A percentile compares a stretch with the other conserved stretches of the same genome.
Conservation (phyloP, 1,284 basidiomycete genomes). For the Austroboletus novae-zelandiae region DNA sequence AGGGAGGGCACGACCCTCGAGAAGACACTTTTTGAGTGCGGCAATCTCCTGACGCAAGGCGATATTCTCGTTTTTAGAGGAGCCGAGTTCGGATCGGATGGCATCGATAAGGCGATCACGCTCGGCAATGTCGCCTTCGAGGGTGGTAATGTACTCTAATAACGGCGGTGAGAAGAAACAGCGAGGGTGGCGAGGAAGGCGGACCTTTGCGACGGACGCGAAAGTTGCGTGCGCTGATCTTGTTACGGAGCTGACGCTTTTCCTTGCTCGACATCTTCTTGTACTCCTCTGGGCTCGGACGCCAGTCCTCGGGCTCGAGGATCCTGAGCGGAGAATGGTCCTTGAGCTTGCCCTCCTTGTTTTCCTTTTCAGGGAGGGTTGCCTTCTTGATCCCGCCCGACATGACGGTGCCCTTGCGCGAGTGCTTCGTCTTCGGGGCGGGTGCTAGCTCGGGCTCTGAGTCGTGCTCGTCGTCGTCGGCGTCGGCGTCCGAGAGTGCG, state of each 20-base stretch:
- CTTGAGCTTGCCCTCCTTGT: constrained; percentile 18
- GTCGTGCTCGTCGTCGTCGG: constrained; percentile 22
- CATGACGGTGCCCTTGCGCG: constrained; percentile 66
- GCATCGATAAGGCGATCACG: constrained; percentile 88
- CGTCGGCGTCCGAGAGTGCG: constrained; percentile 30
- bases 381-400: constrained; percentile 69
- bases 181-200: constrained; percentile 20
- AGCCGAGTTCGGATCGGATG: constrained; percentile 82
- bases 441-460: constrained; percentile 22
- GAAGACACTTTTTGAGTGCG: constrained; percentile 76
- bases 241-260: constrained; percentile 94
- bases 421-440: constrained; percentile 42
- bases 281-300: constrained; percentile 89
- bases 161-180: constrained; percentile 1
- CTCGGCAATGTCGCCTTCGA: constrained; percentile 92
- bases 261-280: constrained; percentile 95
- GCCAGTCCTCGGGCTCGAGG: constrained; percentile 65
- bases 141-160: constrained; percentile 86
- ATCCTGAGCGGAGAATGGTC: constrained; percentile 22
- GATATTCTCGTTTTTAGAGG: constrained; percentile 78
- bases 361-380: constrained; percentile 37
- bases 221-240: constrained; percentile 95
- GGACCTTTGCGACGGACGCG: constrained; percentile 87
- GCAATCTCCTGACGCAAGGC: constrained; percentile 84
- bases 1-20: constrained; percentile 51